Base-by-base conservation (phyloP, 2,329 filamentous ascomycete species). In the Trichoderma pleuroti region DNA sequence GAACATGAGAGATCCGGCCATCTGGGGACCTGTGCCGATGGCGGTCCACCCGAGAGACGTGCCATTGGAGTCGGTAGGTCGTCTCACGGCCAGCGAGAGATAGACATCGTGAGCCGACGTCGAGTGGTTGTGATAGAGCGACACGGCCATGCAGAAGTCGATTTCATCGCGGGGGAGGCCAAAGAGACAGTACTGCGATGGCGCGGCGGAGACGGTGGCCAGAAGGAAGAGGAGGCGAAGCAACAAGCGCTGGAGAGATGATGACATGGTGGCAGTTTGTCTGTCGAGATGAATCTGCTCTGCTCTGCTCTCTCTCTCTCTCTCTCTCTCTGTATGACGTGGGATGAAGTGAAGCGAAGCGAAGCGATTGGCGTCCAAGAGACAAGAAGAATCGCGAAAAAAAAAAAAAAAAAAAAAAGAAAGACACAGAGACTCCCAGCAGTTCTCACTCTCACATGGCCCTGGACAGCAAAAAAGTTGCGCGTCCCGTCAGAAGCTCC, bases 1-100 rank as follows among this genome's bases (percentile, higher is more conserved):
- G 54, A 75, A 73, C 74, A 75, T 75, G 39, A 75, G 71, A 9
- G 74, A 65, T 7, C 74, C 74, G n/a, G 67, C 63, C 74, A 75
- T 75, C 11, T 69, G 52, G 11, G 46, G 12, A 8, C 74, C 74
- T 3, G 70, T 70, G n/a, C 74, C 74, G 14, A 75, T 39, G 12
- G 73, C 74, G 8, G 72, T 72, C 74, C 73, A 74, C n/a, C 73
- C 74, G 3, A 72, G 61, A 1, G 46, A 21, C 4, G 54, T 49
- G 72, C 18, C 16, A 59, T 66, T 24, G 56, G 61, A 28, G 5
- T 42, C 16, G 8, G 28, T 11, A 52, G 49, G 8, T 21, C 57
- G 56, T 62, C 69, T n/a, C 68, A 72, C 12, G 21, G 63, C 68
- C 54, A 74, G 42, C 14, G 70, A 72, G 63, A 75, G 56, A 42